Evolutionary conservation across 257 asterid species (phyloP), one percentile per base, ranked within the genome.

Genomic region (Forsythia suspensa): DNA sequence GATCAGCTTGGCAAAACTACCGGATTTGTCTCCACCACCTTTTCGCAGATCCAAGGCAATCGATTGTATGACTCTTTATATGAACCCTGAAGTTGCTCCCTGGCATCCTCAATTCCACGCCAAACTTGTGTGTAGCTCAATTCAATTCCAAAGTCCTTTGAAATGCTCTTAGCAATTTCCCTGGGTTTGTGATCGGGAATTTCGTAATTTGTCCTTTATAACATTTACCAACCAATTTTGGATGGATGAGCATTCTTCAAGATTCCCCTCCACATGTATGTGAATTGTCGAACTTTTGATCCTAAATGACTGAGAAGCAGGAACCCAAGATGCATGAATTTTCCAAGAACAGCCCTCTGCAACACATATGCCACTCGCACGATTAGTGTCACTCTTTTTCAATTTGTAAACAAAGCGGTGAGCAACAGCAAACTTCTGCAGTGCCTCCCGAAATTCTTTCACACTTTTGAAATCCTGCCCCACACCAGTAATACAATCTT

Each of bases 361-460:
- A 59, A 87, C 92, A 81, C 98, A 94, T 43, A 85, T 81, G 78
- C 97, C 97, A 82, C 95, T 94, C n/a, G 88, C 97, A 44, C 98
- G 96, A 72, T 76, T 81, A 8, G 94, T 82, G 75, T 94, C 97
- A 34, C 91, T 92, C 86, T 92, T 92, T 81, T 91, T 91, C 76
- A 91, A 77, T 84, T 84, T 94, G 87, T 91, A 92, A 71, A 81
- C 94, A 85, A 94, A 91, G 52, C 92, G 91, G 77, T 92, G 89
- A 82, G 97, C 97, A 75, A 92, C 86, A 43, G 97, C 94, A 83
- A 87, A 91, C 82, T 91, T 94, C 74, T 92, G 98, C 81, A 94
- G 86, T 39, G 92, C 89, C 87, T 88, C 94, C n/a, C 96, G 90
- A 70, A 94, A 94, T 89, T 92, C 97, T 73, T 86, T 94, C 84